These are phyloP conservation scores for Amylocystis lapponica DNA, from an alignment of 768 basidiomycete species.

Conservation along the genomic window DNA sequence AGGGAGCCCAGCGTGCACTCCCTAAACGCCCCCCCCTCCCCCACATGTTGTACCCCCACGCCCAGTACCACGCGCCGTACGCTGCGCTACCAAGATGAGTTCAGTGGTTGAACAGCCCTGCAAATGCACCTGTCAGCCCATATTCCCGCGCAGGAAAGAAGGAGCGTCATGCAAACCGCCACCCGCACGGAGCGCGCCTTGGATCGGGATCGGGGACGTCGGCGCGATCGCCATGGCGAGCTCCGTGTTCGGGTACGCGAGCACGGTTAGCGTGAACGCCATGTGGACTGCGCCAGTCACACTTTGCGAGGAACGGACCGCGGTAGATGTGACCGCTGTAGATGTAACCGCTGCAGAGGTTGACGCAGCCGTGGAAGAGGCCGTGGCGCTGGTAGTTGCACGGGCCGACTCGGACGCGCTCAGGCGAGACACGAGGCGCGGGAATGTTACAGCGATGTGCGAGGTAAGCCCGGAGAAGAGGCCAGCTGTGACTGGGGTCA, in stretches of 20 bases:
- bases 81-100: constrained; percentile 87
- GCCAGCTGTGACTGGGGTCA: constrained; percentile 47
- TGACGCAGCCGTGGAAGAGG: neutral
- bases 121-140: too few relatives aligned
- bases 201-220: too few relatives aligned
- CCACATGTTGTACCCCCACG: constrained; percentile 51
- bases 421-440: too few relatives aligned
- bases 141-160: too few relatives aligned
- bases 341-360: neutral
- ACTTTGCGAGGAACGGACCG: too few relatives aligned
- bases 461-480: constrained; percentile 75
- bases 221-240: constrained; percentile 78
- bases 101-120: too few relatives aligned
- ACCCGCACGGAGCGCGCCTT: constrained; percentile 74
- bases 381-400: too few relatives aligned
- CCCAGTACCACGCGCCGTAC: constrained; percentile 73
- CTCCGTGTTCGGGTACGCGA: constrained; percentile 76
- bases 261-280: constrained; percentile 64
- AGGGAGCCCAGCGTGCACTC: neutral
- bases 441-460: constrained; percentile 70
- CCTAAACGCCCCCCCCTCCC: constrained; percentile 28
- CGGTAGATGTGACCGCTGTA: too few relatives aligned
- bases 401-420: too few relatives aligned
- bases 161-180: constrained; percentile 56
- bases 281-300: constrained; percentile 86